These are phyloP conservation scores for Cyberlindnera euphorbiiphila DNA, from an alignment of 805 yeast genomes.

Conservation along the genomic window DNA sequence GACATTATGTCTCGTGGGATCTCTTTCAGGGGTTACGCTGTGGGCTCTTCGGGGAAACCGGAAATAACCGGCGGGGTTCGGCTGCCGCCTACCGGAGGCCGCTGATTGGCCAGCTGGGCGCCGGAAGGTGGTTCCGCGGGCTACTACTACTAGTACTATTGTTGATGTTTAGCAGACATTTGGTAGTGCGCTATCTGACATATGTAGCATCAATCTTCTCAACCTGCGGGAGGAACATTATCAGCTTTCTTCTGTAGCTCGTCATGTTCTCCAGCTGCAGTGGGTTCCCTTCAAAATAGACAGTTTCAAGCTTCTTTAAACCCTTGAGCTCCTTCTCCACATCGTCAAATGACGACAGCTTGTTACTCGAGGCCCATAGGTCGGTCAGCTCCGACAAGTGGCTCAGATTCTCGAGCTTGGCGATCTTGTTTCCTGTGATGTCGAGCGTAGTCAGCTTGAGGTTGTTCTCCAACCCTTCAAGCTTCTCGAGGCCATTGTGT, in stretches of 20 bases:
- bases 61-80: too few species aligned
- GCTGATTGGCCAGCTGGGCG: too few species aligned
- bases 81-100: too few species aligned
- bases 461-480: conserved; percentile 77
- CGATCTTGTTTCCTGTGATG: conserved; percentile 69
- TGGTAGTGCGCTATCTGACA: conserved; percentile 28
- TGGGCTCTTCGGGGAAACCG: too few species aligned
- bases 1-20: too few species aligned
- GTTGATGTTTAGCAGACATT: background rate
- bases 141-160: too few species aligned
- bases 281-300: conserved; percentile 93
- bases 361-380: conserved; percentile 87
- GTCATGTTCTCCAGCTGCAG: conserved; percentile 69
- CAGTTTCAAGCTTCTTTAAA: conserved; percentile 70
- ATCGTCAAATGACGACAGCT: conserved; percentile 63
- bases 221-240: conserved; percentile 63
- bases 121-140: too few species aligned
- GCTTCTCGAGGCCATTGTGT: conserved; percentile 69
- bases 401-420: conserved; percentile 55
- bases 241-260: conserved; percentile 79
- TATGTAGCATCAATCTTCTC: conserved; percentile 91
- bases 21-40: too few species aligned
- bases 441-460: conserved; percentile 69
- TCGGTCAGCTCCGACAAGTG: conserved; percentile 78
- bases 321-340: conserved; percentile 61